Evolutionary conservation across 2,329 filamentous ascomycete species (phyloP), one percentile per base, ranked within the genome.

Genomic region (Elsinoe perseae): DNA sequence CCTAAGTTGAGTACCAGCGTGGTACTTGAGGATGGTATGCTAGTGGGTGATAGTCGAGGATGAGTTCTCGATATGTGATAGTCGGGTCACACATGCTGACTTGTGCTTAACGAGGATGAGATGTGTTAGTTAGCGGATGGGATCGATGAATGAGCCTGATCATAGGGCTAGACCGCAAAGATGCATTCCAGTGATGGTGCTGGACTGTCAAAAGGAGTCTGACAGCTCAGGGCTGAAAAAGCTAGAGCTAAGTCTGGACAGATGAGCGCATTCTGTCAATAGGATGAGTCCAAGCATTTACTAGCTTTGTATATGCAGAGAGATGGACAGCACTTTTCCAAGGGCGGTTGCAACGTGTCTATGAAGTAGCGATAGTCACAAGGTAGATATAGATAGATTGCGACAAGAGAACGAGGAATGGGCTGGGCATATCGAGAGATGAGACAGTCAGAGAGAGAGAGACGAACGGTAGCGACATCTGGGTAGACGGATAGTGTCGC

Each of bases 191-290:
- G 20, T 25, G 40, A 21, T 14, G n/a, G 25, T 44, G 40, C 20
- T 38, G 20, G 23, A 44, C 23, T 25, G 40, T 36, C 32, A 36
- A 36, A 25, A 23, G 25, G 40, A 44, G 20, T 23, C 23, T 12
- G 40, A 44, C 40, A 44, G 40, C 20, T 44, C 20, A 44, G 40
- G 40, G 40, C 40, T 44, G n/a, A 21, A 25, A 12, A 21, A 12
- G 40, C 40, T 44, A 23, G 16, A 44, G 10, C n/a, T 18, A 23
- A 44, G 3, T 44, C 40, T 44, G 40, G 40, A 44, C 14, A 27
- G 40, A 44, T 44, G 40, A 44, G 20, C 21, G 25, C 40, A 44
- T 44, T 44, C 40, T 44, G 40, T 44, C 40, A 44, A 25, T 44
- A 44, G 25, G 5, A 12, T 36, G 12, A 36, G 25, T 1, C 40